Conservation (phyloP, 2,329 filamentous ascomycete genomes). For the Claviceps africana region DNA sequence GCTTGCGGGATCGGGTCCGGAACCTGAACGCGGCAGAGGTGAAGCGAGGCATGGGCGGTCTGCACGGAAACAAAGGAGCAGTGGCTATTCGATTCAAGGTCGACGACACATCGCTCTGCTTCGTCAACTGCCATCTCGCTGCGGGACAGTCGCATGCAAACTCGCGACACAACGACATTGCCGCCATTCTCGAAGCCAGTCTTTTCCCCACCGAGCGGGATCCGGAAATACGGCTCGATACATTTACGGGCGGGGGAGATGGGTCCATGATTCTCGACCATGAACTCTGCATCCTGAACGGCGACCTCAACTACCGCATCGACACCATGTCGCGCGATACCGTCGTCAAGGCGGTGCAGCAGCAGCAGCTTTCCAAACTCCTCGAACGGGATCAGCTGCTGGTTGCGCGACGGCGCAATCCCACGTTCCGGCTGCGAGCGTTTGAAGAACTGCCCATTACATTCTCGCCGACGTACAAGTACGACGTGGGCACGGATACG, state of each 20-base stretch:
- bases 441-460: constrained; percentile 86
- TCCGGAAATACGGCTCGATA: constrained; percentile 53
- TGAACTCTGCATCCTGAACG: constrained; percentile 92
- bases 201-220: constrained; percentile 63
- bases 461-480: constrained; percentile 96
- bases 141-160: constrained; percentile 85
- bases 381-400: constrained; percentile 89
- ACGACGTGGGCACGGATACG: constrained; percentile 85
- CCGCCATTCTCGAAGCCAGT: constrained; percentile 70
- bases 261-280: constrained; percentile 92
- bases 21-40: constrained; percentile 71
- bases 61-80: constrained; percentile 94
- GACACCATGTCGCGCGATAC: constrained; percentile 92
- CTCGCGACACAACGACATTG: constrained; percentile 83
- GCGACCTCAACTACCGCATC: constrained; percentile 95
- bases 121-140: constrained; percentile 93
- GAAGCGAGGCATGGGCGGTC: constrained; percentile 88
- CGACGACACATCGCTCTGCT: constrained; percentile 87
- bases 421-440: constrained; percentile 72
- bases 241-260: constrained; percentile 82
- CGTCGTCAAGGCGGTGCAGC: constrained; percentile 71
- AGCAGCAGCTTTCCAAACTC: constrained; percentile 69
- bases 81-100: constrained; percentile 82
- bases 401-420: constrained; percentile 76
- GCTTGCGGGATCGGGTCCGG: constrained; percentile 60